Evolutionary conservation across 768 basidiomycete species (phyloP).

Genomic region (Podaxis pistillaris): DNA sequence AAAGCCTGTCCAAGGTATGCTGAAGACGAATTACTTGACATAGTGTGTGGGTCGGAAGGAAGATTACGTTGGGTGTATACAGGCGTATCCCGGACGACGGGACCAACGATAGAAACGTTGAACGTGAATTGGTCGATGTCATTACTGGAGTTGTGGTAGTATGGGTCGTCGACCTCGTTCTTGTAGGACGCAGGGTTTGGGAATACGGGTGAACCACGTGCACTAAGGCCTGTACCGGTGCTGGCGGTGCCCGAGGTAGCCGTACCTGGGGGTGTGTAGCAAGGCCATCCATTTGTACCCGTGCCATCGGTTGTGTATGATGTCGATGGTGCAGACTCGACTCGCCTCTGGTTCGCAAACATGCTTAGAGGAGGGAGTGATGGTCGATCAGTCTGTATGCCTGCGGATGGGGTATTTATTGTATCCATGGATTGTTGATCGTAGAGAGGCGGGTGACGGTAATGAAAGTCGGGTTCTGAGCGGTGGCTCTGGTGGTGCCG

Average conservation of each 20-base stretch:
- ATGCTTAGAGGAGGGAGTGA: slow-evolving; percentile 44
- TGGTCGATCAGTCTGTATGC: slow-evolving; percentile 36
- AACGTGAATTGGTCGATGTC: slow-evolving; percentile 56
- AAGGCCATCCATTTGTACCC: slow-evolving; percentile 51
- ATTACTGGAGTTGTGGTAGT: slow-evolving; percentile 35
- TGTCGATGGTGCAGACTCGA: slow-evolving; percentile 54
- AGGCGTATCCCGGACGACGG: slow-evolving; percentile 27
- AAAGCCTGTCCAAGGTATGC: slow-evolving; percentile 18
- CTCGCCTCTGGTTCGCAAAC: slow-evolving; percentile 35
- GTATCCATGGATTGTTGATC: slow-evolving; percentile 18
- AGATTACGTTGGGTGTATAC: slow-evolving; percentile 29
- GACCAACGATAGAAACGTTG: slow-evolving; percentile 32
- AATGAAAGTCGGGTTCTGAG: slow-evolving; percentile 16
- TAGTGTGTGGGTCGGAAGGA: slow-evolving; percentile 22
- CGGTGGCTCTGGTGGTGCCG: slow-evolving; percentile 24
- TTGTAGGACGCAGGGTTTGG: slow-evolving; percentile 35
- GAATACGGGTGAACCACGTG: slow-evolving; percentile 43
- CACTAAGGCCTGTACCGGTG: slow-evolving; percentile 39
- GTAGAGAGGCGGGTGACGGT: slow-evolving; percentile 12
- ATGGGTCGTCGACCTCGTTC: slow-evolving; percentile 35
- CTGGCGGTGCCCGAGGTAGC: slow-evolving; percentile 48
- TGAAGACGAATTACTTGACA: slow-evolving; percentile 18
- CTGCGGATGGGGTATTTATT: slow-evolving; percentile 23
- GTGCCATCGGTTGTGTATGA: slow-evolving; percentile 48
- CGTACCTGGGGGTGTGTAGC: slow-evolving; percentile 64